These are phyloP conservation scores for Lagerstroemia fauriei DNA, from an alignment of 441 rosid species.

Conservation along the genomic window DNA sequence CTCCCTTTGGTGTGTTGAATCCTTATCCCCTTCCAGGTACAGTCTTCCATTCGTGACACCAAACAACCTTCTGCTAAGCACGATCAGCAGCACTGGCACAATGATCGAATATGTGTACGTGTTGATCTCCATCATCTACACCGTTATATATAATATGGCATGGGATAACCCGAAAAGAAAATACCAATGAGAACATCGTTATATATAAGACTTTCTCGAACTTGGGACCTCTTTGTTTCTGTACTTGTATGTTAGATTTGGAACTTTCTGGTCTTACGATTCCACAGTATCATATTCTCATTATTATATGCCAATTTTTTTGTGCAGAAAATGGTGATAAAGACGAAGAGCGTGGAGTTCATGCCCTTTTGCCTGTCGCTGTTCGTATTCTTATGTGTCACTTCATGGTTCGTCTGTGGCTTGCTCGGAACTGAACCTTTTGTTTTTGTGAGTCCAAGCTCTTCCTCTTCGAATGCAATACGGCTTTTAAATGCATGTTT, in stretches of 20 bases:
- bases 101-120: constrained; percentile 8
- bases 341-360: constrained; percentile 84
- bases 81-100: constrained; percentile 14
- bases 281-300: neutral
- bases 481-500: too few species aligned
- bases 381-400: constrained; percentile 76
- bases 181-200: too few species aligned
- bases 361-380: constrained; percentile 93
- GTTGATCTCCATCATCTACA: constrained; percentile 10
- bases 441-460: constrained; percentile 57
- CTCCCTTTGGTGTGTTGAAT: neutral
- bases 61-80: constrained; percentile 12
- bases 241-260: too few species aligned
- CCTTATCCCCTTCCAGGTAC: neutral
- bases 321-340: constrained; percentile 76
- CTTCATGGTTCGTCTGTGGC: constrained; percentile 86
- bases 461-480: neutral
- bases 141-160: neutral
- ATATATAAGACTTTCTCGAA: too few species aligned
- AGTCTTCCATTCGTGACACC: constrained; percentile 17
- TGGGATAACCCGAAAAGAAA: too few species aligned
- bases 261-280: too few species aligned
- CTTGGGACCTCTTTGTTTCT: neutral
- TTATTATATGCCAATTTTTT: neutral
- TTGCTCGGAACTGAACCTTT: constrained; percentile 79